These are phyloP conservation scores for Salix arbutifolia DNA, from an alignment of 345 rosid genomes.

Conservation along the genomic window DNA sequence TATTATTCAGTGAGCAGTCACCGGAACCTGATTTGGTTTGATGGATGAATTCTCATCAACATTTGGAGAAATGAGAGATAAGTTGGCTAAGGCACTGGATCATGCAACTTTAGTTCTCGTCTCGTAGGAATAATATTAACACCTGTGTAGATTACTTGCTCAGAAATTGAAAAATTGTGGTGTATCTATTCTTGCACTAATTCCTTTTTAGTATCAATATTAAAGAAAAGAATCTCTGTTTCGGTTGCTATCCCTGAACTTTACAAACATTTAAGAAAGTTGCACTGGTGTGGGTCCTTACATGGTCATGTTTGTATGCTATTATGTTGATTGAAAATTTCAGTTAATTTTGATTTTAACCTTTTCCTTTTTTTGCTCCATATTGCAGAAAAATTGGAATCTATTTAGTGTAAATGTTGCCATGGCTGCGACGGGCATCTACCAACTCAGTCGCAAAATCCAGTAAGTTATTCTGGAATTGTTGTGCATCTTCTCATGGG, in stretches of 20 bases:
- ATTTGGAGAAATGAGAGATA: background rate
- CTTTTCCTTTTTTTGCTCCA: background rate
- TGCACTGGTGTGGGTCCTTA: no score
- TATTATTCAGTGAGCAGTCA: background rate
- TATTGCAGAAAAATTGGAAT: constrained; percentile 90
- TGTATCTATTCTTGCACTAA: no score
- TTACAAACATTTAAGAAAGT: background rate
- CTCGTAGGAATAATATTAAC: background rate
- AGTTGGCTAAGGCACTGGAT: background rate
- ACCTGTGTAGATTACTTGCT: no score
- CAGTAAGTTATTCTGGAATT: constrained; percentile 40
- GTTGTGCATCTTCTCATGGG: background rate
- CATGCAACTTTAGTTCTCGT: background rate
- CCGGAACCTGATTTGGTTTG: background rate
- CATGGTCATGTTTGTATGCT: no score
- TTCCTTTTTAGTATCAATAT: no score
- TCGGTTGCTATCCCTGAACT: no score
- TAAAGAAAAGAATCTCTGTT: no score
- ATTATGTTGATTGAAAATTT: background rate
- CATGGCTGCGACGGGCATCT: constrained; percentile 81
- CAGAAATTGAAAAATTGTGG: background rate
- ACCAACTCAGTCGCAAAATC: constrained; percentile 77
- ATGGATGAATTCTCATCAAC: background rate
- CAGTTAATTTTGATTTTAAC: constrained; percentile 7
- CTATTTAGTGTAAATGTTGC: constrained; percentile 79